These are phyloP conservation scores for Moniliella sp. DNA, from an alignment of 1,284 basidiomycete species.

Conservation along the genomic window DNA sequence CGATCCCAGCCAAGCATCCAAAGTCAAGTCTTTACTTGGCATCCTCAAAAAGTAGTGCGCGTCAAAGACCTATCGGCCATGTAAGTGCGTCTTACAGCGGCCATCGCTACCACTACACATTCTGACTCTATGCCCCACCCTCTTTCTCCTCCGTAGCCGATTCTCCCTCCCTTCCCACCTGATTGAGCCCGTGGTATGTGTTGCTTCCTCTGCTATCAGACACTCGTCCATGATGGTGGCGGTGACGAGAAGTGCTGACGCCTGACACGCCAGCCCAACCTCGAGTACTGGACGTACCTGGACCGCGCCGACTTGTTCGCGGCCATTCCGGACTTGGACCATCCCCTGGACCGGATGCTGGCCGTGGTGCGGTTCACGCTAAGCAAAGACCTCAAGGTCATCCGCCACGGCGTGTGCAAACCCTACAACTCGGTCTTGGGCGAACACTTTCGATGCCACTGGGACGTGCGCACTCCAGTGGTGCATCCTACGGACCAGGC, in stretches of 20 bases:
- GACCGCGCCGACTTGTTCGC: constrained; percentile 1
- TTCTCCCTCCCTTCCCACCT: not conserved
- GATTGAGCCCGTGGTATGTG: not conserved
- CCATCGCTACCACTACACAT: not conserved
- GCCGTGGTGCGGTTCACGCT: constrained; percentile 1
- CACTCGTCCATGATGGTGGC: not conserved
- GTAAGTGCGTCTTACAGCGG: not conserved
- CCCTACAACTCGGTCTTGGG: constrained; percentile 2
- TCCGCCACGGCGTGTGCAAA: not conserved
- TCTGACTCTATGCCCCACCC: constrained; percentile 1
- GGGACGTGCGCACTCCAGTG: not conserved
- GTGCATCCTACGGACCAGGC: not conserved
- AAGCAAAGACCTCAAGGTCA: constrained; percentile 1
- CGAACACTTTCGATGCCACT: constrained; percentile 2
- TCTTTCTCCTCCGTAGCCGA: not conserved
- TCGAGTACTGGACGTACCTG: not conserved
- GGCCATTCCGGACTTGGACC: not conserved
- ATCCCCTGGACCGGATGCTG: constrained; percentile 2
- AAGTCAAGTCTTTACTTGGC: no score
- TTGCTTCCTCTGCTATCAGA: not conserved
- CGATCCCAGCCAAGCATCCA: no score
- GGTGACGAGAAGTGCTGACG: not conserved
- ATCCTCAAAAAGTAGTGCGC: no score
- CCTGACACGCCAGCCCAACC: not conserved
- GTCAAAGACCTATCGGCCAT: constrained; percentile 1